Base-by-base conservation (phyloP, 495 filamentous ascomycete genomes). In the Xylaria longipes region DNA sequence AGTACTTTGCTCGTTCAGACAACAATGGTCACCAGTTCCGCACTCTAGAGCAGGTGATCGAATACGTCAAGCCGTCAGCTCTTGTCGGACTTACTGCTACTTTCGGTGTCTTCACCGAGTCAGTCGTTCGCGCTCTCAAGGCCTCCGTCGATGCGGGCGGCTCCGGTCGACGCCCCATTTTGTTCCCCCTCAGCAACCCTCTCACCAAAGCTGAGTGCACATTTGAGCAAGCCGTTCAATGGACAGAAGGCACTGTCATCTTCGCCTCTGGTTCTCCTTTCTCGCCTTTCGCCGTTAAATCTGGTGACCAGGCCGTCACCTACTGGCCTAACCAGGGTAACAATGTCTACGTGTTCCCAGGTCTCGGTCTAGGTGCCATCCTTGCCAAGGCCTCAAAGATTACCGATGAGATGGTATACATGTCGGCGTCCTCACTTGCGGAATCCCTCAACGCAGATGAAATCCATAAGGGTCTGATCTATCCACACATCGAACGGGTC, bases 211-310 rank as follows among this genome's bases (percentile, higher is more conserved):
- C 94, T 43, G 96, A 99, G 83, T 99, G 96, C 84, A 97, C 95
- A 33, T 98, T 93, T 75, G 95, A 97, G 85, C 91, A 93, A 78
- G 95, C 95, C 27, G 85, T 98, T 76, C 89, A 87, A 69, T 88
- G 94, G 89, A 98, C 96, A 33, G 91, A 97, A 63, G 95, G 94
- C 63, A 93, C 91, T 48, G 93, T 89, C 73, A 89, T 99, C 79
- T 99, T 99, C 76, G 96, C 96, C 71, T 97, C 94, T 22, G 96
- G 96, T 69, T 97, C 94, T 43, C 96, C 96, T 46, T 99, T 99
- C 89, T 88, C 91, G 25, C 85, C 89, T n/a, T 85, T 91, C 71
- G 86, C 88, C 60, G 89, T 88, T 54, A 86, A 87, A 79, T 84
- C 87, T 39, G 89, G 91, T 67, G 87, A 91, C 75, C 87, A 87